Base-by-base conservation (phyloP, 2,329 filamentous ascomycete genomes). In the Immersiporthe knoxdaviesiana region DNA sequence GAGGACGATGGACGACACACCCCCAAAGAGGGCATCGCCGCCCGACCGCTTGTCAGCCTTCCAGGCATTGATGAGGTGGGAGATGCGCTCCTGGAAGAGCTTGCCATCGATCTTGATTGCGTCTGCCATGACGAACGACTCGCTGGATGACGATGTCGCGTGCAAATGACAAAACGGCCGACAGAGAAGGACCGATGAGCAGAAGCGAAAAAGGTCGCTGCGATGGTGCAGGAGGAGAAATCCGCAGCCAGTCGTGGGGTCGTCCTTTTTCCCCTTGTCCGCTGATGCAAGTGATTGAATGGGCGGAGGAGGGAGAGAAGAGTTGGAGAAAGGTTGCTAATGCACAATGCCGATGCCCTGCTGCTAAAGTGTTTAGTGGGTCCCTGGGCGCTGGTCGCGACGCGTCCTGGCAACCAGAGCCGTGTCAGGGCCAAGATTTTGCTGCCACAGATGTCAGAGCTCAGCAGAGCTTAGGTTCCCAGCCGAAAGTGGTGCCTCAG, bases 1-100 rank as follows among this genome's bases (percentile, higher is more conserved):
- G 70, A 97, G 88, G 75, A 96, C 84, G 76, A 99, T 92, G 71
- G 95, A 97, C 73, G 90, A 90, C 73, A 89, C 94, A 77, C 94
- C 95, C 74, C 88, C 90, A 81, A 98, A 99, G 73, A 95, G 83
- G 77, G 89, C 86, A 83, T 97, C 92, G 79, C 92, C 92, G 79
- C 92, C 92, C 72, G 91, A 88, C 78, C 94, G 92, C 84, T 97
- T 95, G 85, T 98, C 95, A 76, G 92, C 90, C 85, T 97, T 98
- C 96, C 97, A 99, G 83, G 93, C 90, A 76, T 92, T 90, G 79
- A 94, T 88, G 77, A 99, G 91, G 78, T 91, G 91, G 74, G 91
- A 91, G 74, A 98, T 87, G 78, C 96, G 94, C 84, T 96, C 94
- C 81, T 97, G 94, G 84, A 99, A 99, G 79, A 90, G 85, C 81